Conservation (phyloP, 305 asterid genomes). For the Solanum chacoense region DNA sequence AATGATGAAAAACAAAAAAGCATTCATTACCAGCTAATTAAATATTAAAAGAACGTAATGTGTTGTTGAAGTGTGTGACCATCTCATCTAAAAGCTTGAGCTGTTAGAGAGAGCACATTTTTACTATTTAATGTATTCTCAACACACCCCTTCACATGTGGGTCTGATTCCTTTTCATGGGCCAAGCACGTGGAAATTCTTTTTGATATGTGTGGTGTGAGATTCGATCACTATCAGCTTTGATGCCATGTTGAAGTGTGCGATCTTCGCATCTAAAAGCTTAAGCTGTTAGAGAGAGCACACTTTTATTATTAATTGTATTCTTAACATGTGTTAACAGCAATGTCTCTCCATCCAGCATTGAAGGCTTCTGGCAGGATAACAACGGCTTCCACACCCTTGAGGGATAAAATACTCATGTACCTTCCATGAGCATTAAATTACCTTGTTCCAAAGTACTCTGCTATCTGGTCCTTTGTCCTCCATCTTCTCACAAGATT, state of each 20-base stretch:
- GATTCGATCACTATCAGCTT: background rate
- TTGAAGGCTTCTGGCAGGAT: background rate
- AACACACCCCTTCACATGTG: background rate
- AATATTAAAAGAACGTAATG: background rate
- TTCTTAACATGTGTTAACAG: background rate
- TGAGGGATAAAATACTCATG: background rate
- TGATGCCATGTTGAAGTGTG: background rate
- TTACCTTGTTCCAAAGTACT: background rate
- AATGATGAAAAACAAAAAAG: background rate
- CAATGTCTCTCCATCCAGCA: background rate
- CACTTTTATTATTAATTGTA: background rate
- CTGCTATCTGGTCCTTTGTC: background rate
- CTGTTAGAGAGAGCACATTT: background rate
- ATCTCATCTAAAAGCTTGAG: background rate
- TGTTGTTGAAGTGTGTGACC: background rate
- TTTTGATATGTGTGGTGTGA: background rate
- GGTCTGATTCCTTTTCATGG: background rate
- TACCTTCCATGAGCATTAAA: background rate
- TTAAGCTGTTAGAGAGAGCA: background rate
- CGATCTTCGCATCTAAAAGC: background rate
- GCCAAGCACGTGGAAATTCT: background rate
- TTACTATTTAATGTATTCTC: background rate
- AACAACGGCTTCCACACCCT: background rate
- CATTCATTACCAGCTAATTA: background rate
- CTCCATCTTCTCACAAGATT: background rate